Base-by-base conservation (phyloP, 176 grass and related monocot species). In the Tillandsia leiboldiana region DNA sequence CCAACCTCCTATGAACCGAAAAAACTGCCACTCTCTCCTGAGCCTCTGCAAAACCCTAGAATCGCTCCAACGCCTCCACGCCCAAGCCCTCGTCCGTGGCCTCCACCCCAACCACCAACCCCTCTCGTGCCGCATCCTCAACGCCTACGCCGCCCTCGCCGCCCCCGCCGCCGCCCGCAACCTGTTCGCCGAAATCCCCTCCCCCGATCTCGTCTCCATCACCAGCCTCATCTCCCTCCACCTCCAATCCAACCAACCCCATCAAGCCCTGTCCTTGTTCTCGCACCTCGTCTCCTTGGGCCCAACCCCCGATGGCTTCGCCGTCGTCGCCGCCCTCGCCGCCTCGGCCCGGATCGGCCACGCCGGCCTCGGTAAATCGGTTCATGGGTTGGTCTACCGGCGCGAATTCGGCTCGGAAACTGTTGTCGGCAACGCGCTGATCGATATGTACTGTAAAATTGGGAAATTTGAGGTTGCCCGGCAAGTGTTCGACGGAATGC, bases 211-310 rank as follows among this genome's bases (percentile, higher is more conserved):
- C 0, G 23, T 91, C n/a, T 91, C 81, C 51, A 56, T 73, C 14
- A 87, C 88, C 6, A 81, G 78, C 71, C 74, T 91, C 80, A 84
- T 91, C 78, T 73, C 84, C n/a, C 54, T 87, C 17, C 63, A 78
- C 23, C 68, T 84, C 50, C 67, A 78, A 67, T 26, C 73, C 8
- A 66, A 49, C 23, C 56, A 65, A 18, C 84, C 80, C 47, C 29
- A 2, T 0, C 49, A 75, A 17, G 88, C 81, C 22, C n/a, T 84
- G 11, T 81, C 81, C 9, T n/a, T 76, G 23, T 84, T 91, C 51
- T 66, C 81, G 0, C 13, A 3, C 10, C 15, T 13, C 1, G 2
- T 78, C 13, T 12, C 56, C 1, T 61, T 51, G 0, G 74, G 71
- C 2, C 69, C 70, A 22, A 51, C 9, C 2, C 83, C 81, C 0